Conservation (phyloP, 2,329 filamentous ascomycete species). For the Cladophialophora psammophila region DNA sequence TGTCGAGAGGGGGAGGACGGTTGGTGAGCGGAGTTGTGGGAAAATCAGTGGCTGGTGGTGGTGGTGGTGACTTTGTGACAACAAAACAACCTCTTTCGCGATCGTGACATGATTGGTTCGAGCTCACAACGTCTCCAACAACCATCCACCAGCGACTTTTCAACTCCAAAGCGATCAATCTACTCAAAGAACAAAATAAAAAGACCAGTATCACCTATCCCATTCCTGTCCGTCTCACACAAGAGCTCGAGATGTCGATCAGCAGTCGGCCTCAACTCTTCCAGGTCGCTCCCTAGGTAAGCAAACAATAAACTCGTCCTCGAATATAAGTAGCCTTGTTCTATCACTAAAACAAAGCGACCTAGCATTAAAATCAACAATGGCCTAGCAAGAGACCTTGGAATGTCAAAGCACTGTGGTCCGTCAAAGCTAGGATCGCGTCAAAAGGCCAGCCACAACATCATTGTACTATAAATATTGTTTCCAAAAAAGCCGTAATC, state of each 20-base stretch:
- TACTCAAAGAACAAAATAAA: neutral
- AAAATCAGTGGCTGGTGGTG: slow-evolving; percentile 26
- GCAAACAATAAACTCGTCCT: neutral
- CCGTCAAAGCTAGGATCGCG: neutral
- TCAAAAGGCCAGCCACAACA: neutral
- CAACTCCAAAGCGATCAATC: neutral
- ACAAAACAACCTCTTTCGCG: slow-evolving; percentile 24
- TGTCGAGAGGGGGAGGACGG: neutral
- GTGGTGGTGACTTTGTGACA: slow-evolving; percentile 1
- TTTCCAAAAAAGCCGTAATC: too few species aligned
- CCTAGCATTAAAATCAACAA: neutral
- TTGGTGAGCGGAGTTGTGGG: neutral
- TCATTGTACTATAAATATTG: neutral
- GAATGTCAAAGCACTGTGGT: neutral
- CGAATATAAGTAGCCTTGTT: neutral
- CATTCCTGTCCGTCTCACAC: too few species aligned
- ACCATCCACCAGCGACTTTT: neutral
- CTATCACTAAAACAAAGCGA: neutral
- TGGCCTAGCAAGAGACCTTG: neutral
- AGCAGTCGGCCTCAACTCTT: too few species aligned
- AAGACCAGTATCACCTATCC: neutral
- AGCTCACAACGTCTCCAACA: slow-evolving; percentile 13
- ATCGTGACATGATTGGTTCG: slow-evolving; percentile 36
- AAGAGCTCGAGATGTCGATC: too few species aligned
- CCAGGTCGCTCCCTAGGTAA: neutral